phyloP scores from a whole-genome alignment of 2,329 filamentous ascomycete genomes.

The Fusarium tanahbumbuense region DNA sequence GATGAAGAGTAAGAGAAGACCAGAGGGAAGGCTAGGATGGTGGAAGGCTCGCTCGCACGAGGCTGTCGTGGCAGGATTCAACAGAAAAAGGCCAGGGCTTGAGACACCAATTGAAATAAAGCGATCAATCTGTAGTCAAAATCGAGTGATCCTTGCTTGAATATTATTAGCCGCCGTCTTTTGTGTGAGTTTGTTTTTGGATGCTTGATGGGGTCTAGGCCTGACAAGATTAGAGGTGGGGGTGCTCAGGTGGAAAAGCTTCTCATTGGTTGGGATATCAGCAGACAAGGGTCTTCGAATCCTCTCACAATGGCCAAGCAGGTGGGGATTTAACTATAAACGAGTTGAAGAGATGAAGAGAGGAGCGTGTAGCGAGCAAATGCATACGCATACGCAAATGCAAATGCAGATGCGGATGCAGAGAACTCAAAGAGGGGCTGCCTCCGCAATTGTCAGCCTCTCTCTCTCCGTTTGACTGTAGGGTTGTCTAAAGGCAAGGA shows the following conservation, averaged over 20 bases:
- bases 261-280: not conserved
- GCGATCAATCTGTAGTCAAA: not conserved
- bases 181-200: constrained; percentile 7
- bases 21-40: constrained; percentile 47
- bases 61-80: constrained; percentile 42
- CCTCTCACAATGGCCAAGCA: constrained; percentile 5
- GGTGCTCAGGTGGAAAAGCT: not conserved
- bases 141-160: not conserved
- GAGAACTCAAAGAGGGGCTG: constrained; percentile 34
- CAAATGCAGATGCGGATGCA: constrained; percentile 1
- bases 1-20: constrained; percentile 20
- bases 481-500: not conserved
- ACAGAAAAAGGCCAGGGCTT: constrained; percentile 14
- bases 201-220: constrained; percentile 1
- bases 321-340: constrained; percentile 24
- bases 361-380: constrained; percentile 4
- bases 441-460: constrained; percentile 45
- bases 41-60: constrained; percentile 45
- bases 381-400: not conserved
- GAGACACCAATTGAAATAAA: not conserved
- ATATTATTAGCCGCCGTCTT: not conserved
- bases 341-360: constrained; percentile 24
- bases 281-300: constrained; percentile 16
- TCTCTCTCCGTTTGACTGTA: constrained; percentile 11
- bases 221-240: constrained; percentile 5